Base-by-base conservation (phyloP, 768 basidiomycete species). In the Arthromyces matolae region DNA sequence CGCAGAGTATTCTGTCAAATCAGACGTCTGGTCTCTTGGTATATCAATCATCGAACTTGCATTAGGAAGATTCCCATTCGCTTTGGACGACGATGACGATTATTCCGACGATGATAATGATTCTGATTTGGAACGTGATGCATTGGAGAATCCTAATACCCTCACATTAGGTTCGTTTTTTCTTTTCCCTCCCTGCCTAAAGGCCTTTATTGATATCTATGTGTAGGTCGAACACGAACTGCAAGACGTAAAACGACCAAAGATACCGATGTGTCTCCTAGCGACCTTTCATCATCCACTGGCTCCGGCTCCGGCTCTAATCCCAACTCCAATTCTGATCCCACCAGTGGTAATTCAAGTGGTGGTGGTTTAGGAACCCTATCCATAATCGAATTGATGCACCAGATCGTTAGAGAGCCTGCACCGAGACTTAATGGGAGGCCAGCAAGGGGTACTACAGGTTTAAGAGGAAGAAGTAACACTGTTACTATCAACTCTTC, bases 11-110 rank as follows among this genome's bases (percentile, higher is more conserved):
- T 93, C 93, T 24, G 94, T 99, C 69, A 98, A 98, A 68, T 97
- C 93, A 3, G 96, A 99, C 60, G 93, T 98, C 5, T 99, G 96
- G 96, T 97, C 95, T 0, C 80, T 98, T 39, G 96, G 96, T 25
- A 93, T 99, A 63, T 89, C 93, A 4, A 76, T 98, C 32, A 93
- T 98, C 64, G 96, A 99, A 70, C 82, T 99, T 34, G 96, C 93
- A 0, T 80, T 94, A 22, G 93, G 94, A 10, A 86, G 93, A 18
- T 99, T 99, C 77, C 96, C 96, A n/a, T 99, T 98, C 70, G 81
- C 89, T n/a, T n/a, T n/a, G n/a, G n/a, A n/a, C n/a, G n/a, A n/a
- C 38, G 85, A 90, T 59, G 81, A 81, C 4, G 68, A 73, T 33
- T 78, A 79, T 9, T 35, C 29, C 3, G 48, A 54, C 9, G 50